phyloP scores from a whole-genome alignment of 371 early-diverging fungal species.

The Rhizopus sp. region DNA sequence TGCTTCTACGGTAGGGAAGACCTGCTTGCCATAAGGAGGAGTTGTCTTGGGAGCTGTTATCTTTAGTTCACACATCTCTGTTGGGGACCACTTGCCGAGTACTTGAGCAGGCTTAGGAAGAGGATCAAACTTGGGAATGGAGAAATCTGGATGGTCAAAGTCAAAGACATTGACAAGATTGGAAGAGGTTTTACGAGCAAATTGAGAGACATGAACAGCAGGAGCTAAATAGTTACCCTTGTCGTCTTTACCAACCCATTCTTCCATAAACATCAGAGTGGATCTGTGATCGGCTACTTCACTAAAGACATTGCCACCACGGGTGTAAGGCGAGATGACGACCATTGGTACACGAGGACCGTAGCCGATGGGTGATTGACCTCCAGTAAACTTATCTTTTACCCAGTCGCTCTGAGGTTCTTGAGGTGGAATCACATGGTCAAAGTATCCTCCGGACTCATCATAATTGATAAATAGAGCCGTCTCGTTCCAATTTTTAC shows the following conservation, averaged over 20 bases:
- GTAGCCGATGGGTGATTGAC: slow-evolving; percentile 7
- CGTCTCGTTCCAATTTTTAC: slow-evolving; percentile 24
- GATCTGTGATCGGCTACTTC: slow-evolving; percentile 31
- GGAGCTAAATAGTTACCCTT: slow-evolving; percentile 23
- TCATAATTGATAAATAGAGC: slow-evolving; percentile 36
- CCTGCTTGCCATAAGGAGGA: slow-evolving; percentile 32
- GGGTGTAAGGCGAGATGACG: slow-evolving; percentile 25
- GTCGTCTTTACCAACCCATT: slow-evolving; percentile 29
- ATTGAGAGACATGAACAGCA: slow-evolving; percentile 23
- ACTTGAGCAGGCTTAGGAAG: slow-evolving; percentile 16
- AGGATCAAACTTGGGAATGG: slow-evolving; percentile 19
- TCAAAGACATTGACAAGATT: slow-evolving; percentile 26
- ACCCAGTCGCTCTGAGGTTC: slow-evolving; percentile 21
- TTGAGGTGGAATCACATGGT: slow-evolving; percentile 29
- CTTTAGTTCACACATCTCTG: slow-evolving; percentile 28
- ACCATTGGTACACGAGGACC: slow-evolving; percentile 35
- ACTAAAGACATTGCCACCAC: slow-evolving; percentile 33
- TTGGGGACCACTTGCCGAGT: slow-evolving; percentile 23
- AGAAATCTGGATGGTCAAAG: slow-evolving; percentile 27
- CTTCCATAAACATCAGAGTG: slow-evolving; percentile 26
- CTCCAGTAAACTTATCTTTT: slow-evolving; percentile 17
- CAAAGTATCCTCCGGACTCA: slow-evolving; percentile 27
- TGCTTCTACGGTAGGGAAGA: slow-evolving; percentile 20
- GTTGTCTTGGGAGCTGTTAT: slow-evolving; percentile 23
- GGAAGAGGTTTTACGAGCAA: slow-evolving; percentile 20